Percentiles rank a stretch among this genome's conserved stretches.
These are phyloP conservation scores for Trichoderma koningii DNA, from an alignment of 2,329 filamentous ascomycete genomes.

Conservation along the genomic window DNA sequence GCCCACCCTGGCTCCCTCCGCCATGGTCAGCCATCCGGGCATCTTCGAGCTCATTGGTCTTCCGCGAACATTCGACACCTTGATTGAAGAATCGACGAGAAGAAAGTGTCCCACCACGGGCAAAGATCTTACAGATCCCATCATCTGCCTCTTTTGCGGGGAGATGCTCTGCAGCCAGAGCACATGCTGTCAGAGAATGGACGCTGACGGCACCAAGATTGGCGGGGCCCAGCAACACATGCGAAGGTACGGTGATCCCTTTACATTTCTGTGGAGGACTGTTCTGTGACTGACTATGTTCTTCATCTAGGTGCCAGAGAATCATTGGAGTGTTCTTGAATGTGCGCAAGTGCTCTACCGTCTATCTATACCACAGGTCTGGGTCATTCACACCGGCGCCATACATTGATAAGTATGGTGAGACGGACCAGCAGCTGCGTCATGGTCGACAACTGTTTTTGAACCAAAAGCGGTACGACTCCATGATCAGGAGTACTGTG, in stretches of 20 bases:
- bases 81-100: conserved; percentile 89
- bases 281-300: not conserved
- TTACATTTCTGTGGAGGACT: not conserved
- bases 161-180: conserved; percentile 96
- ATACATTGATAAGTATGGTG: conserved; percentile 94
- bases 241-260: conserved; percentile 63
- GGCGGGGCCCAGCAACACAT: conserved; percentile 93
- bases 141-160: conserved; percentile 90
- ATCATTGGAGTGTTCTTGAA: conserved; percentile 95
- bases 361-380: conserved; percentile 79
- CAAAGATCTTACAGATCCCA: conserved; percentile 87
- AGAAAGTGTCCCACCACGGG: conserved; percentile 84
- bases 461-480: conserved; percentile 92
- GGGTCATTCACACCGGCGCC: conserved; percentile 87
- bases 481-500: conserved; percentile 82
- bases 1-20: conserved; percentile 43
- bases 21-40: conserved; percentile 72
- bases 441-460: conserved; percentile 87
- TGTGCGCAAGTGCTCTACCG: conserved; percentile 90
- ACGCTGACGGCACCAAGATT: conserved; percentile 53
- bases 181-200: conserved; percentile 79
- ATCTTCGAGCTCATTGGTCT: conserved; percentile 94
- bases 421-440: conserved; percentile 87
- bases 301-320: conserved; percentile 69
- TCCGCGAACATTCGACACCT: conserved; percentile 85